A percentile compares a stretch with the other conserved stretches of the same genome.
Evolutionary conservation across 2,329 filamentous ascomycete species (phyloP).

Genomic region (Coniochaeta pulveracea): DNA sequence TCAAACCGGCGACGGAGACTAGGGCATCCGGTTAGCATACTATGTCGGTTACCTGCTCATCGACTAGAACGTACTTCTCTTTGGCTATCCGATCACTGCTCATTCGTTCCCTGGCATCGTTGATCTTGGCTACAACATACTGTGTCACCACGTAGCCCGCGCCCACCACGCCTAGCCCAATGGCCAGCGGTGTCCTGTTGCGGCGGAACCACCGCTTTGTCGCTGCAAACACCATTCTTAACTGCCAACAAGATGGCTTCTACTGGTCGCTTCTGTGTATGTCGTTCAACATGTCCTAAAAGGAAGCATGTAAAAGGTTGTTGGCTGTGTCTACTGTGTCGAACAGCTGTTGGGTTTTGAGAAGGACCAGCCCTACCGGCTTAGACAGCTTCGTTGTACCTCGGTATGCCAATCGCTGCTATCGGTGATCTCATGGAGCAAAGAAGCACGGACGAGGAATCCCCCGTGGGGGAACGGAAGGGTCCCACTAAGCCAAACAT

Average conservation of each 20-base stretch:
- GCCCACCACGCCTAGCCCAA: slow-evolving; percentile 79
- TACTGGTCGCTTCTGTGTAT: neutral
- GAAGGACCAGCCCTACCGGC: no score
- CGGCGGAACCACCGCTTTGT: slow-evolving; percentile 85
- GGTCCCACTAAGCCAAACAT: no score
- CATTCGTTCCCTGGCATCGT: slow-evolving; percentile 91
- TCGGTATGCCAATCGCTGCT: no score
- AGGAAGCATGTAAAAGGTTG: neutral
- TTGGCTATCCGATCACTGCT: slow-evolving; percentile 90
- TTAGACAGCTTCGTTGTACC: no score
- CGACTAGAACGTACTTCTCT: slow-evolving; percentile 62
- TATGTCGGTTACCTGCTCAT: neutral
- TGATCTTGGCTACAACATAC: slow-evolving; percentile 85
- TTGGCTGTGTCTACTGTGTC: no score
- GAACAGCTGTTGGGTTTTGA: no score
- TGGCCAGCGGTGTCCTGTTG: slow-evolving; percentile 80
- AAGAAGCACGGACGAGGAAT: no score
- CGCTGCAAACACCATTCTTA: slow-evolving; percentile 46
- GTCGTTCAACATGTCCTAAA: no score
- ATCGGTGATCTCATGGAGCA: no score
- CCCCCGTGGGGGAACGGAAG: no score
- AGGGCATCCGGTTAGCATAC: slow-evolving; percentile 7
- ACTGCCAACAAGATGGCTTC: no score
- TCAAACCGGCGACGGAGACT: slow-evolving; percentile 93
- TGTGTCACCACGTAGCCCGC: slow-evolving; percentile 86